These are phyloP conservation scores for Ogataea hybrid DNA, from an alignment of 1,139 yeast genomes.

Conservation along the genomic window DNA sequence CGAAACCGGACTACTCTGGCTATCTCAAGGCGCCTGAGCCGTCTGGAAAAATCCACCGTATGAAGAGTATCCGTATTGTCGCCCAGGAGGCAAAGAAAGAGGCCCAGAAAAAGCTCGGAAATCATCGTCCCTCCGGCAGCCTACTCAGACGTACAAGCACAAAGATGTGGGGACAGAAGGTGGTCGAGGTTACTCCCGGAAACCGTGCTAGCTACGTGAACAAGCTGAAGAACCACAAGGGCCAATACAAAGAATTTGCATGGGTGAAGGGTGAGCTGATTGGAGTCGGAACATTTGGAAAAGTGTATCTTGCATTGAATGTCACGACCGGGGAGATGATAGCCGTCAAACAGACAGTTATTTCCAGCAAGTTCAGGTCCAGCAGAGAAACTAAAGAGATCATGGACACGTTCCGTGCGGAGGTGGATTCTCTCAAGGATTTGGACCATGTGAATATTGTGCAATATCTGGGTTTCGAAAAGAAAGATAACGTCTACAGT, in stretches of 20 bases:
- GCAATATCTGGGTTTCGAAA: constrained; percentile 92
- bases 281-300: constrained; percentile 98
- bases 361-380: constrained; percentile 42
- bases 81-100: constrained; percentile 86
- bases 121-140: constrained; percentile 16
- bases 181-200: constrained; percentile 83
- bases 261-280: constrained; percentile 98
- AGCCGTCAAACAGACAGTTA: constrained; percentile 94
- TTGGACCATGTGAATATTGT: constrained; percentile 92
- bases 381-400: constrained; percentile 57
- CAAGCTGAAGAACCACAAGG: constrained; percentile 59
- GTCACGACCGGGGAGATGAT: constrained; percentile 98
- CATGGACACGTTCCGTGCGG: constrained; percentile 81
- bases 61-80: constrained; percentile 88
- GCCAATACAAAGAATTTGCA: constrained; percentile 79
- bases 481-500: constrained; percentile 70
- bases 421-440: constrained; percentile 92
- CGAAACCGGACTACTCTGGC: neutral
- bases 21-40: constrained; percentile 10
- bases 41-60: constrained; percentile 39
- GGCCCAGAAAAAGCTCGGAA: constrained; percentile 36
- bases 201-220: constrained; percentile 58
- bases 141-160: constrained; percentile 72
- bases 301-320: constrained; percentile 87
- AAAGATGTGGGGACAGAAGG: constrained; percentile 96